Evolutionary conservation across 805 yeast species (phyloP).

Genomic region (Cyberlindnera subsufficiens): DNA sequence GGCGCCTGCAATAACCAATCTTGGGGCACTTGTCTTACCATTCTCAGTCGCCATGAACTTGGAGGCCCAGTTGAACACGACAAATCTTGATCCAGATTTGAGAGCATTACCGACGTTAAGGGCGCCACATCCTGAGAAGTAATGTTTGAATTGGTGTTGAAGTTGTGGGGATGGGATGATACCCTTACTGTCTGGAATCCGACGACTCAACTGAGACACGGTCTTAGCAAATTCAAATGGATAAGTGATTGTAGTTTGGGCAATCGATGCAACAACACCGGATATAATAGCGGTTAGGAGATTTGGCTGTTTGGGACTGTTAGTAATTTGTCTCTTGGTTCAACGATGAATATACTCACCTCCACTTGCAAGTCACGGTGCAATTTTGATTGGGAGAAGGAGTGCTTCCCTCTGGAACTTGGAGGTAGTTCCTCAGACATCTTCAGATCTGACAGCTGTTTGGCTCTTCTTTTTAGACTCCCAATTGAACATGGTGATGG

Average conservation of each 20-base stretch:
- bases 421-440: slow-evolving; percentile 7
- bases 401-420: background rate
- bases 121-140: slow-evolving; percentile 64
- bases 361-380: slow-evolving; percentile 16
- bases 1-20: slow-evolving; percentile 76
- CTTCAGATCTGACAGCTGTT: background rate
- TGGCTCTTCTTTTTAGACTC: too few species aligned
- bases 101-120: slow-evolving; percentile 66
- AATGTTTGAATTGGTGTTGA: slow-evolving; percentile 28
- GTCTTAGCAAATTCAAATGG: slow-evolving; percentile 72
- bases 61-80: slow-evolving; percentile 69
- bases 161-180: slow-evolving; percentile 15
- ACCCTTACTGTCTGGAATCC: slow-evolving; percentile 28
- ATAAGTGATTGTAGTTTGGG: slow-evolving; percentile 57
- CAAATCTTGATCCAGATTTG: slow-evolving; percentile 69
- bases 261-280: slow-evolving; percentile 57
- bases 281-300: slow-evolving; percentile 53
- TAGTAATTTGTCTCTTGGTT: background rate
- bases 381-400: slow-evolving; percentile 3
- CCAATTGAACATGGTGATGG: too few species aligned
- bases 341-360: slow-evolving; percentile 4
- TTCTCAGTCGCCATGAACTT: slow-evolving; percentile 55
- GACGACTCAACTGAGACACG: slow-evolving; percentile 51
- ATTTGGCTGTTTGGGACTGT: slow-evolving; percentile 25
- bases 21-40: slow-evolving; percentile 69